A percentile compares a stretch with the other conserved stretches of the same genome.
phyloP scores from a whole-genome alignment of 495 filamentous ascomycete genomes.

The Antarctomyces pellizariae region DNA sequence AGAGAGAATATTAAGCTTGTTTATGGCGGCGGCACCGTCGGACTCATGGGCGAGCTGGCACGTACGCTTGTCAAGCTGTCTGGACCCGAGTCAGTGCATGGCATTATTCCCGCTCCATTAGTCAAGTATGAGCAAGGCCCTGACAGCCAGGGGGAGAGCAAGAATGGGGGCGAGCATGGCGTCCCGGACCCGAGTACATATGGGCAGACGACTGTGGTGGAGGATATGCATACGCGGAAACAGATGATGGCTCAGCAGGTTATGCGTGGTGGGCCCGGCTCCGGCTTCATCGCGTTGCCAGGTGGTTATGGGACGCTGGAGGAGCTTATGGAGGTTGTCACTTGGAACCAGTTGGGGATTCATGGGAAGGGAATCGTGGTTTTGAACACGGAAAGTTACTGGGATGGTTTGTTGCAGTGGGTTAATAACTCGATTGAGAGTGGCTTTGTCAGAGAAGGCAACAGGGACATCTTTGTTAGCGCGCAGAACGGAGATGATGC shows the following conservation, averaged over 20 bases:
- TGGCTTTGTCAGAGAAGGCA: conserved; percentile 48
- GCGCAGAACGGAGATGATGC: conserved; percentile 49
- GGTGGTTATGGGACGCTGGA: conserved; percentile 92
- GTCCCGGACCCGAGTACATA: conserved; percentile 45
- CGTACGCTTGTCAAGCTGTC: conserved; percentile 66
- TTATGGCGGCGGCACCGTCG: conserved; percentile 85
- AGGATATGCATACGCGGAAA: conserved; percentile 92
- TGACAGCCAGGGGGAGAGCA: conserved; percentile 3
- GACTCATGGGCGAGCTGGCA: conserved; percentile 85
- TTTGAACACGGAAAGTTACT: conserved; percentile 75
- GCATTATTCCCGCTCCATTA: conserved; percentile 72
- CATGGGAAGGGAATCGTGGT: conserved; percentile 61
- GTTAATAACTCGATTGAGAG: conserved; percentile 49
- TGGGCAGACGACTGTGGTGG: conserved; percentile 67
- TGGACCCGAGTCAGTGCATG: conserved; percentile 67
- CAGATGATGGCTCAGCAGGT: conserved; percentile 76
- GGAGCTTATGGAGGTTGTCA: conserved; percentile 87
- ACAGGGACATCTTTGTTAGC: conserved; percentile 54
- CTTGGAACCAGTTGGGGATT: conserved; percentile 96
- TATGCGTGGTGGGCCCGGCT: conserved; percentile 52
- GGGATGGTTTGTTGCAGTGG: conserved; percentile 69
- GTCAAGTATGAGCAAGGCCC: conserved; percentile 51
- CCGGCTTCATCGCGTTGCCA: conserved; percentile 72
- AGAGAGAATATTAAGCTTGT: conserved; percentile 55
- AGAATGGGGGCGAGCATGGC: neutral